Evolutionary conservation across 2,329 filamentous ascomycete species (phyloP), one percentile per base, ranked within the genome.

Genomic region (Ophiocordyceps camponoti-floridani): DNA sequence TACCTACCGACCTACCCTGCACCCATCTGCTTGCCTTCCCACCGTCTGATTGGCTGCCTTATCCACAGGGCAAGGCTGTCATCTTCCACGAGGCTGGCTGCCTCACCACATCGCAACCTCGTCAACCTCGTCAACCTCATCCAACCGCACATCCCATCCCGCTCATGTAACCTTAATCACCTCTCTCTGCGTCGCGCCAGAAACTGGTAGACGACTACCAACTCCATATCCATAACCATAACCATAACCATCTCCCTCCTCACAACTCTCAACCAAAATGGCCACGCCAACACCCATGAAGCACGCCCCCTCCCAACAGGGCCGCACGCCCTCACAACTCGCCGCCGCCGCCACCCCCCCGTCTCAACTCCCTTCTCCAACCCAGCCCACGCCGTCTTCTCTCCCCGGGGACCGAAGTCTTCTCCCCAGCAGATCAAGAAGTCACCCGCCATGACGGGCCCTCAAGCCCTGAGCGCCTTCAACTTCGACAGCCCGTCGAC

Each of bases 341-440:
- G 65, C 70, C 2, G 72, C 63, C 5, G 74, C 72, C 3, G 80
- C 77, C n/a, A n/a, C 6, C 77, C 77, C 13, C 75, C 76, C n/a
- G 76, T 77, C 23, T 79, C 77, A 33, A 81, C 77, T 2, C 77
- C 77, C 13, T 80, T 80, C 60, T 79, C 75, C 46, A 70, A 73
- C 35, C 64, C 69, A 40, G 67, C 67, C 2, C 68, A 72, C 44
- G 66, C 69, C n/a, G 73, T 69, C 33, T 75, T 79, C 54, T 78
- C 77, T 2, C 76, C 77, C 4, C 66, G 63, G 27, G 74, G 67
- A 30, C 70, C 65, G 10, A 66, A 69, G 43, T 77, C 75, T 9
- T 81, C 77, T 44, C 77, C 77, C 4, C 75, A 80, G 56, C 73
- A 77, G 46, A 64, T 79, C 38, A 77, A 75, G 62, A 77, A 77